Evolutionary conservation across 371 early-diverging fungal genomes (phyloP), one percentile per base, ranked within the genome.

Genomic region (Rhizopus stolonifer): DNA sequence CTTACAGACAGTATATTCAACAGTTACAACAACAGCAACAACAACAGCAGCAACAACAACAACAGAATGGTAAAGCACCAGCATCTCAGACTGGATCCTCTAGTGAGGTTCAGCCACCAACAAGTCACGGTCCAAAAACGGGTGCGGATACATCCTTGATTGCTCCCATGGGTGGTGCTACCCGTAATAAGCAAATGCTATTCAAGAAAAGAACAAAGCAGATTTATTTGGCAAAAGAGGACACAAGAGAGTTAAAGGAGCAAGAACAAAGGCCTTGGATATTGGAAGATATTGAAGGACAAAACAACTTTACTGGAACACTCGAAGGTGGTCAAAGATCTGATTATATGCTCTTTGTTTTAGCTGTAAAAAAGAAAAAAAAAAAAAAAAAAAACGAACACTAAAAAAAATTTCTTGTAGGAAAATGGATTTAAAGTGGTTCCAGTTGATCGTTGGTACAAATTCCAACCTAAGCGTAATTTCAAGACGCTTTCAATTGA

Each of bases 361-460:
- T 91, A 22, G 64, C 79, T 40, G 61, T 58, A 54, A 57, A 29
- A 7, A 29, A 29, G 7, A 29, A 29, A 7, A n/a, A n/a, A n/a
- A n/a, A n/a, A n/a, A n/a, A n/a, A n/a, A n/a, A n/a, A n/a, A 38
- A 2, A 11, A 11, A 36, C 47, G 11, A 29, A 29, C 31, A 29
- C 31, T 29, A 29, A 21, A 8, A 46, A 26, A 17, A 10, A 17
- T 48, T 34, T 9, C 18, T 14, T 43, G 50, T 72, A 84, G 60
- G 85, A 84, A 9, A 84, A 87, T 49, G 90, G 89, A 2, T 93
- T 96, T 69, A 83, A 87, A 58, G 93, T 95, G 3, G 83, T 93
- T 17, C 93, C 92, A 8, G 91, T 89, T 0, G 78, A 89, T 54
- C 82, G 89, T 49, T 95, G 93, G 92, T 98, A 96, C 77, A 91